Conservation (phyloP, 805 yeast genomes). For the Starmerella vitae region DNA sequence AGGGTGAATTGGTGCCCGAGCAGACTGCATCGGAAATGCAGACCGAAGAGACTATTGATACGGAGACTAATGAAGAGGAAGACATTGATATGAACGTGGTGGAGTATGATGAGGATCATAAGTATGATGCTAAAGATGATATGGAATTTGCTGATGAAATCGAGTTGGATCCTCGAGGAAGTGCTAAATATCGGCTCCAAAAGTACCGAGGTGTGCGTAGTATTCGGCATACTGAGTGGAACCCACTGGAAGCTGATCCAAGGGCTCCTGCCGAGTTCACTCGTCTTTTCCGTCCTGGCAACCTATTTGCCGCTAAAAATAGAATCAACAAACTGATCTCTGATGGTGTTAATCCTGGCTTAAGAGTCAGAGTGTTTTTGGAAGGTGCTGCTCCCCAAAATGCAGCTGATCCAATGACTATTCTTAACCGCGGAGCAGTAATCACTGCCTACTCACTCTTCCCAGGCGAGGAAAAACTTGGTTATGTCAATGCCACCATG, state of each 20-base stretch:
- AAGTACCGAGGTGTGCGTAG: constrained; percentile 83
- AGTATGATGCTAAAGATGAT: constrained; percentile 52
- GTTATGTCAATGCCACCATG: constrained; percentile 68
- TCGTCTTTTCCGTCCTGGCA: constrained; percentile 57
- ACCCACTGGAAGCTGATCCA: constrained; percentile 66
- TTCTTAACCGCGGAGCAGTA: constrained; percentile 29
- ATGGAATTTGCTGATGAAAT: constrained; percentile 91
- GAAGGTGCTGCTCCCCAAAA: constrained; percentile 2
- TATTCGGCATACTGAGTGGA: constrained; percentile 72
- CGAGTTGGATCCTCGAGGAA: constrained; percentile 62
- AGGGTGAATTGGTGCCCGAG: constrained; percentile 19
- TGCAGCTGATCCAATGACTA: constrained; percentile 22
- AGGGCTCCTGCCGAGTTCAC: constrained; percentile 68
- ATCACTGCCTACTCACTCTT: constrained; percentile 54
- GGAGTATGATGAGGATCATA: constrained; percentile 28
- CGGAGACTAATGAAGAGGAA: constrained; percentile 41
- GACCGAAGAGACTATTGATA: constrained; percentile 59
- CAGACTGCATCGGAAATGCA: constrained; percentile 15
- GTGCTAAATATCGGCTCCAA: constrained; percentile 59
- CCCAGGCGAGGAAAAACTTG: constrained; percentile 73
- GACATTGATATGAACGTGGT: constrained; percentile 41
- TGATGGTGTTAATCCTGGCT: constrained; percentile 44
- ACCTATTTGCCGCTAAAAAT: constrained; percentile 63
- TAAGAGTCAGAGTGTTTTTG: constrained; percentile 45
- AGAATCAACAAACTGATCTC: constrained; percentile 43